Percentiles rank a stretch among this genome's conserved stretches.
Evolutionary conservation across 148 eudicot genomes (phyloP).

Genomic region (Bassia scoparia): DNA sequence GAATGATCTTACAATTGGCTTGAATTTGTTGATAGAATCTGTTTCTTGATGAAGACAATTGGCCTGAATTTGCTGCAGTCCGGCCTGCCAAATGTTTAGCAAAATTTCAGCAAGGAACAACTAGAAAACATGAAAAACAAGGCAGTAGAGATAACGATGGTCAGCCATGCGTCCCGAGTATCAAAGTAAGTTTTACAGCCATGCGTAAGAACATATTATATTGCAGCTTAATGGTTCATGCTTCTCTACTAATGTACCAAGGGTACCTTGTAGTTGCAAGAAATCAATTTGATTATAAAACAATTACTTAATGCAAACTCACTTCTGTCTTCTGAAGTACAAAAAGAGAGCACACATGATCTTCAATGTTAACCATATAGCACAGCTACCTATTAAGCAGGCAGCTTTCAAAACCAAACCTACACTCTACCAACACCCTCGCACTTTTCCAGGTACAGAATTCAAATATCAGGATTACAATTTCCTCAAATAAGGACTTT

Average conservation of each 20-base stretch:
- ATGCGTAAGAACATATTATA: not conserved
- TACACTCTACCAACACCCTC: not conserved
- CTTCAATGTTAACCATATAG: not conserved
- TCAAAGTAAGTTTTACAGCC: not conserved
- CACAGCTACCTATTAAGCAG: not conserved
- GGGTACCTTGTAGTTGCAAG: too few species aligned
- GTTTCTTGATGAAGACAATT: constrained; percentile 45
- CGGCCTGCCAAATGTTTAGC: constrained; percentile 36
- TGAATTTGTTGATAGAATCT: constrained; percentile 41
- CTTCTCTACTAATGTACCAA: not conserved
- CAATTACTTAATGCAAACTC: too few species aligned
- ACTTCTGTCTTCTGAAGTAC: too few species aligned
- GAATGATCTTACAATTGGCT: constrained; percentile 55
- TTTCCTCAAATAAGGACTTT: not conserved
- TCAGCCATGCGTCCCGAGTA: not conserved
- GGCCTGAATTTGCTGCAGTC: constrained; percentile 45
- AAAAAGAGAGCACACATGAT: too few species aligned
- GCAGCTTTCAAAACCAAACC: too few species aligned
- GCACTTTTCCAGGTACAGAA: not conserved
- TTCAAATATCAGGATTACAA: not conserved
- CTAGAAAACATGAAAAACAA: not conserved
- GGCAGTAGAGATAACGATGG: not conserved
- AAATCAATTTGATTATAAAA: too few species aligned
- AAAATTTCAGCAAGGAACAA: not conserved
- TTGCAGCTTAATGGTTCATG: not conserved